These are phyloP conservation scores for Endoconidiophora laricicola DNA, from an alignment of 2,329 filamentous ascomycete species.

Conservation along the genomic window DNA sequence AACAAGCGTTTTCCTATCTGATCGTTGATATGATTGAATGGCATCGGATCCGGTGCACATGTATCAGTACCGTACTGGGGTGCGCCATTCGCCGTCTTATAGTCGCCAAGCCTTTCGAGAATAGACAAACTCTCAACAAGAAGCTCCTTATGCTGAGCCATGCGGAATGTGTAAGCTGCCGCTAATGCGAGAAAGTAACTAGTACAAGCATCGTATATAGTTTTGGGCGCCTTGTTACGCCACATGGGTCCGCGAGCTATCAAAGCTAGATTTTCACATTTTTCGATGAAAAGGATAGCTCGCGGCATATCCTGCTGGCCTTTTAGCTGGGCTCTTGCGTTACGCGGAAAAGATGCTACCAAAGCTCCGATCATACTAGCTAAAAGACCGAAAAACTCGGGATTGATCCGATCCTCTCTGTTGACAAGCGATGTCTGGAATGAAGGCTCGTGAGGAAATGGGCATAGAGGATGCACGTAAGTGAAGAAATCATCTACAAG, in stretches of 20 bases:
- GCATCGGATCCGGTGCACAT: constrained; percentile 29
- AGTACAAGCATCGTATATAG: constrained; percentile 43
- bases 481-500: constrained; percentile 72
- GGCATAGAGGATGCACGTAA: constrained; percentile 60
- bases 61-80: constrained; percentile 14
- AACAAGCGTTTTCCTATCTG: constrained; percentile 67
- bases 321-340: constrained; percentile 53
- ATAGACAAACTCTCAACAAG: constrained; percentile 57
- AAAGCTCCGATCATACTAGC: constrained; percentile 58
- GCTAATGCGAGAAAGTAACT: constrained; percentile 60
- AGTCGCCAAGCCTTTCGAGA: constrained; percentile 9
- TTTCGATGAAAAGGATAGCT: constrained; percentile 51
- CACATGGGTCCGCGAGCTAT: constrained; percentile 44
- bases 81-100: constrained; percentile 23
- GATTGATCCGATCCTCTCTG: constrained; percentile 48
- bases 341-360: constrained; percentile 62
- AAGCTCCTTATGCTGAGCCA: constrained; percentile 50
- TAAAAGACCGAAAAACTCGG: constrained; percentile 51
- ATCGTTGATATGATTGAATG: constrained; percentile 53
- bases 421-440: constrained; percentile 53
- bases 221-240: constrained; percentile 30
- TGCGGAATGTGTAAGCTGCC: constrained; percentile 51
- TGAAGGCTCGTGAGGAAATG: constrained; percentile 64
- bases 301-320: constrained; percentile 49
- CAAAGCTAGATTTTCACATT: constrained; percentile 53